Base-by-base conservation (phyloP, 1,139 yeast genomes). In the Blastobotrys elegans region DNA sequence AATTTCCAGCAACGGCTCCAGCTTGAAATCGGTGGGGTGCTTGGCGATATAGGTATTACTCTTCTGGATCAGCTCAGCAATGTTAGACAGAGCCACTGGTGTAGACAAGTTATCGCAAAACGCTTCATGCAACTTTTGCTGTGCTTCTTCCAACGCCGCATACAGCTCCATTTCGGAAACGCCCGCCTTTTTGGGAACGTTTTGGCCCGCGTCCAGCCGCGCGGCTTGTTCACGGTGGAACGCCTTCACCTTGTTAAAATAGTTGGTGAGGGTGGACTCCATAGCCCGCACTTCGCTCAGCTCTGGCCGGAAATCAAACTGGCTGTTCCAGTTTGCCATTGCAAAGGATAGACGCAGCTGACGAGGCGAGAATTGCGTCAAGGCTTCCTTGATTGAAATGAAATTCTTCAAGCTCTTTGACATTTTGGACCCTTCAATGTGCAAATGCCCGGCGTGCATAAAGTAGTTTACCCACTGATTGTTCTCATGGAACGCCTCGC, bases 391-490 rank as follows among this genome's bases (percentile, higher is more conserved):
- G 56, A 92, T 89, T 10, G 98, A 90, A 61, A 94, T 90, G 65
- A 92, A 92, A 68, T 92, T 92, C 68, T 92, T 92, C 61, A 92
- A 75, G 33, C 95, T 84, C 69, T 92, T 92, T 43, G 95, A 84
- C 99, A 92, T 92, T 65, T 92, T 92, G 69, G 89, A 97, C 18
- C 99, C 99, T 66, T 92, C 97, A 58, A 92, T 92, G 66, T 92
- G 98, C 60, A 92, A 75, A 68, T 92, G 99, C 32, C 99, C 99
- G 44, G 95, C 88, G 67, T 92, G 99, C 69, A 92, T 69, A 68
- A 92, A 92, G 67, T 92, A 92, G 67, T 92, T 90, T 47, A 92
- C 88, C 99, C 99, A 92, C 69, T 94, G 98, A 46, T 79, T 71
- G 67, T 86, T 83, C 60, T 87, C 88, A 65, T 75, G 92, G 66